Conservation (phyloP, 768 basidiomycete species). For the Phanerochaete carnosa region DNA sequence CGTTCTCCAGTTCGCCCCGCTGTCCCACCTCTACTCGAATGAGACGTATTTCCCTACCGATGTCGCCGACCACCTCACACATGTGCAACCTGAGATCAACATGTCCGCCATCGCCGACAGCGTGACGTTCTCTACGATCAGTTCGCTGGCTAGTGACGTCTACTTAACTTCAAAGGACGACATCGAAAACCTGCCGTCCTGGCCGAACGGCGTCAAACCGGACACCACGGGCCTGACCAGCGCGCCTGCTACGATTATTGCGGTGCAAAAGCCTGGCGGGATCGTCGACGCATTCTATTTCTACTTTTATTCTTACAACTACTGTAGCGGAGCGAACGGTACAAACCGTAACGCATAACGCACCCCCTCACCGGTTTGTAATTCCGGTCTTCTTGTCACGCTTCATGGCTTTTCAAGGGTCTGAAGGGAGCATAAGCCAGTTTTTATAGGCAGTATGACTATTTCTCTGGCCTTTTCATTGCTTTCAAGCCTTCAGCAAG, state of each 20-base stretch:
- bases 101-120: slow-evolving; percentile 10
- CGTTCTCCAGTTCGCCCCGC: slow-evolving; percentile 24
- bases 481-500: too few relatives aligned
- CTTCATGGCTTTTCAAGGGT: too few relatives aligned
- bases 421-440: too few relatives aligned
- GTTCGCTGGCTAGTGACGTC: slow-evolving; percentile 9
- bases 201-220: slow-evolving; percentile 21
- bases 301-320: slow-evolving; percentile 30
- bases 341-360: too few relatives aligned
- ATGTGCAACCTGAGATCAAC: slow-evolving; percentile 20
- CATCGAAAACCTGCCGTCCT: slow-evolving; percentile 16
- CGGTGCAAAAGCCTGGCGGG: slow-evolving; percentile 25
- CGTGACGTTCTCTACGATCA: slow-evolving; percentile 19
- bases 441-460: too few relatives aligned
- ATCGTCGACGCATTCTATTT: slow-evolving; percentile 32
- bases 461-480: too few relatives aligned
- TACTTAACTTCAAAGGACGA: slow-evolving; percentile 22
- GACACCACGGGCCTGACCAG: slow-evolving; percentile 20
- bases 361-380: too few relatives aligned
- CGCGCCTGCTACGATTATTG: slow-evolving; percentile 28
- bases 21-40: slow-evolving; percentile 22
- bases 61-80: slow-evolving; percentile 19
- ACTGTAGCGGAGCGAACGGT: too few relatives aligned
- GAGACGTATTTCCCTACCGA: slow-evolving; percentile 25
- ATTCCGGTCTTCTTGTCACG: too few relatives aligned